Base-by-base conservation (phyloP, 805 yeast species). In the Kodamaea kakaduensis region DNA sequence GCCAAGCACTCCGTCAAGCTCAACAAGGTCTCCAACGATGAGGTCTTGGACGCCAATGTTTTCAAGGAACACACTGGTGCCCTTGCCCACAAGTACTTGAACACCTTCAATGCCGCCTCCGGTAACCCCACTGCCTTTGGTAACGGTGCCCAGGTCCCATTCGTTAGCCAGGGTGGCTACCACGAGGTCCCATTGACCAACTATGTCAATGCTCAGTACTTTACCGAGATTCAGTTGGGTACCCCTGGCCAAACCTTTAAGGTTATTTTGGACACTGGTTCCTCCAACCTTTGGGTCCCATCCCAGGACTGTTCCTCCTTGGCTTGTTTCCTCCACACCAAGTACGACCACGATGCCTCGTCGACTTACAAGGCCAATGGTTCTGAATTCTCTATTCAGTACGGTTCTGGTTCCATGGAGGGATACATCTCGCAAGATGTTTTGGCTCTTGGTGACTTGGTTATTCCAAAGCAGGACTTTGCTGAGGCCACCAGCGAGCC, bases 401-500 rank as follows among this genome's bases (percentile, higher is more conserved):
- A 93, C 58, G 98, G 97, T 43, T 80, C 94, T 12, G 98, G 98
- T 36, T 73, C 94, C 31, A 70, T 90, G 64, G 88, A 85, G 56
- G 98, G 98, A 37, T 93, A 73, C 60, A 81, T 93, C 25, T 88
- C 97, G 26, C 84, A 84, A 58, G 98, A 93, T 58, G 69, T 79
- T 28, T 66, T 93, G 51, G 68, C 75, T 42, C 67, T 93, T 45
- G 97, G 97, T 41, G 93, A 81, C 55, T 77, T 93, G 66, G 64
- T 70, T 37, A 89, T 93, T 55, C 83, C 88, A 47, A 68, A 81
- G 46, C 97, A 90, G 70, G 95, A 82, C 59, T 93, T 93, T 58
- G 97, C 95, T 42, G 98, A 93, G 73, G 90, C 96, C 45, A 93
- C 98, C 40, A 77, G 78, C 51, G 98, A 93, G 71, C 97, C 97